Evolutionary conservation across 768 basidiomycete genomes (phyloP).

Genomic region (Cyathus striatus): DNA sequence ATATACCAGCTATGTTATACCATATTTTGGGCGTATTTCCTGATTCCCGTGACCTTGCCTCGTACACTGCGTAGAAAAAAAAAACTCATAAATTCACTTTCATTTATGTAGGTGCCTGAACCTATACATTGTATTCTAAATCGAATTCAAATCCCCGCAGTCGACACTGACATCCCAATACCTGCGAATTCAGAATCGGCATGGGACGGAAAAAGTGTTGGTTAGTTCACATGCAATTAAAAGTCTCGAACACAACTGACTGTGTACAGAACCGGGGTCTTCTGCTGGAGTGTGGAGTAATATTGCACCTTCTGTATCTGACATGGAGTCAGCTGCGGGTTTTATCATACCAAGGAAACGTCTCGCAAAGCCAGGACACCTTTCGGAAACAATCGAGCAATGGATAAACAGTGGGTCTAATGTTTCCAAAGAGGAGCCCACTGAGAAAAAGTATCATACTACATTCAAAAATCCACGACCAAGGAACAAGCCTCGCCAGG

Average conservation of each 20-base stretch:
- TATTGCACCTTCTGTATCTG: constrained; percentile 16
- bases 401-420: constrained; percentile 32
- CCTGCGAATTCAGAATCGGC: constrained; percentile 35
- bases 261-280: constrained; percentile 23
- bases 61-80: neutral
- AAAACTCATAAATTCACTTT: neutral
- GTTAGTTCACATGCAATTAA: no score
- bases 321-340: constrained; percentile 12
- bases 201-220: constrained; percentile 36
- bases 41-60: neutral
- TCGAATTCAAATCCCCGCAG: neutral
- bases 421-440: neutral
- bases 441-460: neutral
- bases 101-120: neutral
- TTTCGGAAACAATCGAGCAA: neutral
- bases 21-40: neutral
- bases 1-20: neutral
- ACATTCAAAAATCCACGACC: neutral
- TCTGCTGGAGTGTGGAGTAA: constrained; percentile 22
- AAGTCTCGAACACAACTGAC: no score
- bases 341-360: constrained; percentile 7
- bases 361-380: neutral
- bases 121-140: neutral
- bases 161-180: constrained; percentile 12
- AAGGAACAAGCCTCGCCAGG: no score